Conservation (phyloP, 2,329 filamentous ascomycete genomes). For the Trichoderma gracile region DNA sequence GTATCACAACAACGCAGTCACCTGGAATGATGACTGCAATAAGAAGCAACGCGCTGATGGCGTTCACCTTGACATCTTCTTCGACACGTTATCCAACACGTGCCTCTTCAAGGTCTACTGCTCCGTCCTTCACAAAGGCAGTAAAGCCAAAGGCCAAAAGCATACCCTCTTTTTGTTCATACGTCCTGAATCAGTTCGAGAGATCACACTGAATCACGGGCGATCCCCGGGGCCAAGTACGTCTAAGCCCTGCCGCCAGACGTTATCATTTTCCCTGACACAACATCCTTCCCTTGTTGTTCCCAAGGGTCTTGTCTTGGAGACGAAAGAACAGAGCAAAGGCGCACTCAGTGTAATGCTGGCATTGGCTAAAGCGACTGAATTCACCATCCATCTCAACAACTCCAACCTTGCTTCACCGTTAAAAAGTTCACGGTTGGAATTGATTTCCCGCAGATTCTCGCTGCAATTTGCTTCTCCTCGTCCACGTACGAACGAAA, state of each 20-base stretch:
- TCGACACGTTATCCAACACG: not conserved
- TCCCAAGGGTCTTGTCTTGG: not conserved
- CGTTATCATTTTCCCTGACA: not conserved
- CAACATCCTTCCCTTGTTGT: not conserved
- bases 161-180: slow-evolving; percentile 11
- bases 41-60: not conserved
- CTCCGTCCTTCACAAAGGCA: slow-evolving; percentile 2
- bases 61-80: not conserved
- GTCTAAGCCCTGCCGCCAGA: not conserved
- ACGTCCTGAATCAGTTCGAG: slow-evolving; percentile 1
- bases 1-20: slow-evolving; percentile 9
- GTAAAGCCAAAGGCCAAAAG: slow-evolving; percentile 4
- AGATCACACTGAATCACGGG: not conserved
- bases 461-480: not conserved
- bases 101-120: slow-evolving; percentile 6
- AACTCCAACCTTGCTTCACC: not conserved
- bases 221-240: not conserved
- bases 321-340: slow-evolving; percentile 1
- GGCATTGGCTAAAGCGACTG: not conserved
- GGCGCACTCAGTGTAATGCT: not conserved
- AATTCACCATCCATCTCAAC: not conserved
- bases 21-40: not conserved
- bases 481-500: not conserved
- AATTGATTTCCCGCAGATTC: not conserved
- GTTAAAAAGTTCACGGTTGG: not conserved